Percentiles rank a stretch among this genome's conserved stretches.
phyloP scores from a whole-genome alignment of 177 flowering plant species.

The Vitis hybrid region DNA sequence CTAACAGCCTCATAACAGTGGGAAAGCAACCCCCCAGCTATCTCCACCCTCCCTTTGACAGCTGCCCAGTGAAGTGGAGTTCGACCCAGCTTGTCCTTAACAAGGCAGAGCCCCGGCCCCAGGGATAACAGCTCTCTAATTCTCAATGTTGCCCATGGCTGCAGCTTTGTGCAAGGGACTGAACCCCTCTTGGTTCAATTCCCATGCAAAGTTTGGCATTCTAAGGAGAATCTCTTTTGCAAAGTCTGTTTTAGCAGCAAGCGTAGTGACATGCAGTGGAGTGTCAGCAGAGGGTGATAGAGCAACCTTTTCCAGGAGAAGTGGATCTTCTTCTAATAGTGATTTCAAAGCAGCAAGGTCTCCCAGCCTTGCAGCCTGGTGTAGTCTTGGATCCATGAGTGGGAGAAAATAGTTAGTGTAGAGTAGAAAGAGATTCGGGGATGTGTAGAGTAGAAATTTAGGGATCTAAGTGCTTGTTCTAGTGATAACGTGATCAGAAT shows the following conservation, averaged over 20 bases:
- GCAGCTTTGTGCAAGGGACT: not conserved
- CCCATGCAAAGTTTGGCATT: not conserved
- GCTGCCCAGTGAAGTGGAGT: slow-evolving; percentile 10
- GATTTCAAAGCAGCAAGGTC: not conserved
- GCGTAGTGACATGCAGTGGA: not conserved
- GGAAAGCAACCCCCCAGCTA: not conserved
- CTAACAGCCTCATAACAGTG: not conserved
- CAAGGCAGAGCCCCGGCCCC: not conserved
- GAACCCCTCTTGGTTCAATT: not conserved
- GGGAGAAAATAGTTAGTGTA: not conserved
- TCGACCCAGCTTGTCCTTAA: not conserved
- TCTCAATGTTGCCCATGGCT: not conserved
- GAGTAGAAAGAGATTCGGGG: too few relatives aligned
- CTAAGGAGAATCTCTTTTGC: not conserved
- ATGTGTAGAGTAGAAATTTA: too few relatives aligned
- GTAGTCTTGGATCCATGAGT: not conserved
- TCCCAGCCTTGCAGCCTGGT: not conserved
- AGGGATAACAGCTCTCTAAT: not conserved
- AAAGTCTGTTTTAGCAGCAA: not conserved
- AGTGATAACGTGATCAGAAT: too few relatives aligned
- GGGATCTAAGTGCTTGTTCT: too few relatives aligned
- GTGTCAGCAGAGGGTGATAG: not conserved
- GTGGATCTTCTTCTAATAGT: not conserved
- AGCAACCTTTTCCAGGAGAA: not conserved
- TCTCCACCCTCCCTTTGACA: not conserved